A percentile compares a stretch with the other conserved stretches of the same genome.
Conservation (phyloP, 352 stramenopile genomes). For the Phytophthora sp. region DNA sequence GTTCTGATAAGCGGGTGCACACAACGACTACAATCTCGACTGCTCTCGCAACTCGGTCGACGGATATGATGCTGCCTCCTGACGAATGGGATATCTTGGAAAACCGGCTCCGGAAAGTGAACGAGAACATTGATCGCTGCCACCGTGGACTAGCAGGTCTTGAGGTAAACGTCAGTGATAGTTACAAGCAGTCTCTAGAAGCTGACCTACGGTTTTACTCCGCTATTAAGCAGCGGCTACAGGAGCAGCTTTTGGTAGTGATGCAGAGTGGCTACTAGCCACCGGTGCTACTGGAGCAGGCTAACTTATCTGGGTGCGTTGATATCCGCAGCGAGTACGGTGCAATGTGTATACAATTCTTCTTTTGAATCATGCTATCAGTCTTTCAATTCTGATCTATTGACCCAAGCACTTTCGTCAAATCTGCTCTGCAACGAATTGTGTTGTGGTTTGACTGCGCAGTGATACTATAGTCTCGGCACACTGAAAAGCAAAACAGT, state of each 20-base stretch:
- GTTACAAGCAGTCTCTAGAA: slow-evolving; percentile 65
- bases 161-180: slow-evolving; percentile 55
- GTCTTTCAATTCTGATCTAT: background rate
- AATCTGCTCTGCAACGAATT: no score
- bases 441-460: no score
- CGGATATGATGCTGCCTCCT: slow-evolving; percentile 52
- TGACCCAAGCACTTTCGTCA: no score
- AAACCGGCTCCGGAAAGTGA: slow-evolving; percentile 66
- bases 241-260: slow-evolving; percentile 72
- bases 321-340: slow-evolving; percentile 8
- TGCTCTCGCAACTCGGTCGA: slow-evolving; percentile 40
- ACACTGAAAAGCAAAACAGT: no score
- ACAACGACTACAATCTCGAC: slow-evolving; percentile 51
- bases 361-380: background rate
- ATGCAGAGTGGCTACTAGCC: slow-evolving; percentile 73
- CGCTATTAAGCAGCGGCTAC: slow-evolving; percentile 75
- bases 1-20: slow-evolving; percentile 51
- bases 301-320: slow-evolving; percentile 26
- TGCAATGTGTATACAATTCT: slow-evolving; percentile 16
- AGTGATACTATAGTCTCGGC: no score
- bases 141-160: slow-evolving; percentile 52
- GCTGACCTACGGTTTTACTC: slow-evolving; percentile 72
- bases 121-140: slow-evolving; percentile 73
- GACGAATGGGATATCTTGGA: slow-evolving; percentile 76
- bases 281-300: slow-evolving; percentile 6